phyloP scores from a whole-genome alignment of 2,329 filamentous ascomycete genomes.

The Alternaria triticimaculans region DNA sequence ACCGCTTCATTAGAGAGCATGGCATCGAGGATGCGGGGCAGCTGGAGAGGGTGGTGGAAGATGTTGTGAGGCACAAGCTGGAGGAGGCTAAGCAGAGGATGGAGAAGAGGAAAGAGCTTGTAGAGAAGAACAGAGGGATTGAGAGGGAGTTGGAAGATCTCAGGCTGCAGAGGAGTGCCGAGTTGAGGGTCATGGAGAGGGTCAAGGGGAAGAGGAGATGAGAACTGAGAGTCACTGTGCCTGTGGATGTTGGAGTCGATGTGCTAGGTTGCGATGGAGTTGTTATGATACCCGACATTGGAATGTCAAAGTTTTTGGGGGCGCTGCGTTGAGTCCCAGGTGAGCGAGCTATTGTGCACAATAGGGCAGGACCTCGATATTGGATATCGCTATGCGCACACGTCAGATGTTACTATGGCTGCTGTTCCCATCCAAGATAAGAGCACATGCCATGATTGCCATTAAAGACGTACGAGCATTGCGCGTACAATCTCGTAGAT shows the following conservation, averaged over 20 bases:
- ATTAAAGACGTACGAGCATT: not conserved
- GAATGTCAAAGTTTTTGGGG: slow-evolving; percentile 7
- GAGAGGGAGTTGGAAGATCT: slow-evolving; percentile 52
- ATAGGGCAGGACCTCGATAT: not conserved
- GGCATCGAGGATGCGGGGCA: slow-evolving; percentile 44
- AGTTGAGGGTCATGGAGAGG: slow-evolving; percentile 53
- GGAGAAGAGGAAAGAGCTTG: slow-evolving; percentile 49
- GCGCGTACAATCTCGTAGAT: not conserved
- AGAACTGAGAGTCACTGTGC: not conserved
- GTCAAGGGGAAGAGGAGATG: slow-evolving; percentile 44
- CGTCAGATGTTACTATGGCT: not conserved
- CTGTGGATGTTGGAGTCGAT: not conserved
- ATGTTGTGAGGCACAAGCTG: slow-evolving; percentile 43
- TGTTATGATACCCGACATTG: slow-evolving; percentile 16
- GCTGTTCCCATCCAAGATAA: too few species aligned
- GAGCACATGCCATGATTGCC: not conserved
- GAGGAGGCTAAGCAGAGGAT: slow-evolving; percentile 48
- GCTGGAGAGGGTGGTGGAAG: slow-evolving; percentile 44
- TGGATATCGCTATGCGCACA: not conserved
- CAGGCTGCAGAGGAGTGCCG: slow-evolving; percentile 53
- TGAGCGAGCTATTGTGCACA: not conserved
- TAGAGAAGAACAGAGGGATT: slow-evolving; percentile 52
- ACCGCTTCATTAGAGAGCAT: slow-evolving; percentile 50
- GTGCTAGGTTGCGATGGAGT: not conserved
- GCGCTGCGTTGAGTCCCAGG: not conserved